A percentile compares a stretch with the other conserved stretches of the same genome.
phyloP scores from a whole-genome alignment of 257 asterid genomes.

The Eucommia ulmoides region DNA sequence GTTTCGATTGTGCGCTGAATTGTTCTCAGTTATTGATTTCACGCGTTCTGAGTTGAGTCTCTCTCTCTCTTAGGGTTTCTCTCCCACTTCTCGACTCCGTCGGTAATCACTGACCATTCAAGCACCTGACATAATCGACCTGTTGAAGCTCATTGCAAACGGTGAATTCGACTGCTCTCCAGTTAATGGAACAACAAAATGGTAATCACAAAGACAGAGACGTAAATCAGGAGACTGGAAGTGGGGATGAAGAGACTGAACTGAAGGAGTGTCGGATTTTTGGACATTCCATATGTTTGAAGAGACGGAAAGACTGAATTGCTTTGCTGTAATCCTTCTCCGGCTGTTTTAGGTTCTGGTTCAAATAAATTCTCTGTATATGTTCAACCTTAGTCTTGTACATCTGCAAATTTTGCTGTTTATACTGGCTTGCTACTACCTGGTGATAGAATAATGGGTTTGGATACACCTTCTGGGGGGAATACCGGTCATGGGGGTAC shows the following conservation, averaged over 20 bases:
- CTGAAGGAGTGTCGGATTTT: slow-evolving; percentile 24
- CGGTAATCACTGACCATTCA: not conserved
- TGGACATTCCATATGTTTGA: slow-evolving; percentile 30
- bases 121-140: slow-evolving; percentile 7
- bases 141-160: slow-evolving; percentile 1
- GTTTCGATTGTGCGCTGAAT: not conserved
- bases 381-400: slow-evolving; percentile 82
- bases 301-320: slow-evolving; percentile 51
- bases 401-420: slow-evolving; percentile 83
- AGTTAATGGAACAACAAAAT: slow-evolving; percentile 7
- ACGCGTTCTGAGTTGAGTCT: slow-evolving; percentile 3
- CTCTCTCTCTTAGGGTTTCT: slow-evolving; percentile 7
- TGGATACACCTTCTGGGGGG: slow-evolving; percentile 92
- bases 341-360: slow-evolving; percentile 69
- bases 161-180: slow-evolving; percentile 7
- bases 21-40: no score
- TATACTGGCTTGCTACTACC: slow-evolving; percentile 78
- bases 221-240: slow-evolving; percentile 3
- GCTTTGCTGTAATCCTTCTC: slow-evolving; percentile 53
- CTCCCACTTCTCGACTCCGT: not conserved
- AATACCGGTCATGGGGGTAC: slow-evolving; percentile 97
- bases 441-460: slow-evolving; percentile 90
- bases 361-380: slow-evolving; percentile 72
- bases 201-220: not conserved
- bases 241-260: slow-evolving; percentile 15